Evolutionary conservation across 192 early-diverging fungal species (phyloP).

Genomic region (Dissophora globulifera): DNA sequence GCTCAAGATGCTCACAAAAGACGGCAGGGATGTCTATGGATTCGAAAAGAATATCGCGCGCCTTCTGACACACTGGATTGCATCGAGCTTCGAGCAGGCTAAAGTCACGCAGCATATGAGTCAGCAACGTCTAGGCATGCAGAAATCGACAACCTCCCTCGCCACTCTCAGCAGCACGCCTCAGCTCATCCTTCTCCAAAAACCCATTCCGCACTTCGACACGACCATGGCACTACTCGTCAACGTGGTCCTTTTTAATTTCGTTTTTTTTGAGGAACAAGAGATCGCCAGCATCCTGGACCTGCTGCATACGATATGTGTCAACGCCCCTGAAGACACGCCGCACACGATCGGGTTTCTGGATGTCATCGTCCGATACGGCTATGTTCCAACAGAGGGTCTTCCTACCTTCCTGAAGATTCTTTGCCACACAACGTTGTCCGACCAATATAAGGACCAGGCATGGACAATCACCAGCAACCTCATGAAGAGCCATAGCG

Average conservation of each 20-base stretch:
- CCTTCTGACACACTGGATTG: slow-evolving; percentile 61
- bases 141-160: slow-evolving; percentile 48
- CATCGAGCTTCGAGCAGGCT: slow-evolving; percentile 54
- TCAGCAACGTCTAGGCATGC: slow-evolving; percentile 48
- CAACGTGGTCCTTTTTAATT: slow-evolving; percentile 65
- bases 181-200: slow-evolving; percentile 41
- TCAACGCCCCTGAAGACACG: slow-evolving; percentile 56
- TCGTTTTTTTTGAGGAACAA: slow-evolving; percentile 64
- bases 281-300: slow-evolving; percentile 62
- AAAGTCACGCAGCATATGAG: slow-evolving; percentile 47
- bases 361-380: slow-evolving; percentile 67
- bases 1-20: slow-evolving; percentile 59
- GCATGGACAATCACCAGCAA: slow-evolving; percentile 71
- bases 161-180: slow-evolving; percentile 49
- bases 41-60: slow-evolving; percentile 69
- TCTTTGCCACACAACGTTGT: slow-evolving; percentile 56
- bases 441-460: slow-evolving; percentile 44
- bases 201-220: slow-evolving; percentile 56
- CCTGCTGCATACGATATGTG: slow-evolving; percentile 57
- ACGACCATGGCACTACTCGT: slow-evolving; percentile 61
- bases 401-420: slow-evolving; percentile 62
- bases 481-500: slow-evolving; percentile 70
- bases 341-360: slow-evolving; percentile 57
- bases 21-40: slow-evolving; percentile 66
- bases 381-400: slow-evolving; percentile 60